These are phyloP conservation scores for Fraxinus velutina DNA, from an alignment of 305 asterid genomes.

Conservation along the genomic window DNA sequence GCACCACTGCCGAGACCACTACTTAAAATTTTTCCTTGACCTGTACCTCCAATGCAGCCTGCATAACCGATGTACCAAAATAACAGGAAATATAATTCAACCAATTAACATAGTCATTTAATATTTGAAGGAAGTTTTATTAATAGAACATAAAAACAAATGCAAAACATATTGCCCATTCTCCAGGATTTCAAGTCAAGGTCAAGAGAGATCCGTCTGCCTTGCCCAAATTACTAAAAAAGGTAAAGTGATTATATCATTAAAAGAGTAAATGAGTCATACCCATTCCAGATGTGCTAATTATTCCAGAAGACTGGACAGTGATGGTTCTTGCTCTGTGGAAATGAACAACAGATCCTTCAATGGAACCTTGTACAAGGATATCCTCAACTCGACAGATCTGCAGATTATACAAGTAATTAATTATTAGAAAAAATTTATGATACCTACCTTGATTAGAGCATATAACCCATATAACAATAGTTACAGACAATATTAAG, in stretches of 20 bases:
- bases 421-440: slow-evolving; percentile 1
- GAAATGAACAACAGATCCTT: slow-evolving; percentile 97
- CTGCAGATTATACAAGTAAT: slow-evolving; percentile 36
- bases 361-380: slow-evolving; percentile 82
- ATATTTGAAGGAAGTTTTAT: neutral
- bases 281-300: slow-evolving; percentile 98
- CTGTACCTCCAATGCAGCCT: slow-evolving; percentile 94
- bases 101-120: slow-evolving; percentile 9
- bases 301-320: slow-evolving; percentile 71
- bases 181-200: slow-evolving; percentile 1
- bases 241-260: neutral
- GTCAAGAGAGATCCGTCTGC: neutral
- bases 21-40: slow-evolving; percentile 59
- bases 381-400: slow-evolving; percentile 98
- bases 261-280: slow-evolving; percentile 20
- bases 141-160: neutral
- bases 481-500: neutral
- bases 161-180: slow-evolving; percentile 8
- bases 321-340: slow-evolving; percentile 85
- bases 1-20: slow-evolving; percentile 88
- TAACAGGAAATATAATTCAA: neutral
- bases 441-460: slow-evolving; percentile 1
- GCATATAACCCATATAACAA: neutral
- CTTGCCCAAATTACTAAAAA: neutral
- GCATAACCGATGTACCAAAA: slow-evolving; percentile 29